phyloP scores from a whole-genome alignment of 1,139 yeast genomes.

The Nadsonia commutata region DNA sequence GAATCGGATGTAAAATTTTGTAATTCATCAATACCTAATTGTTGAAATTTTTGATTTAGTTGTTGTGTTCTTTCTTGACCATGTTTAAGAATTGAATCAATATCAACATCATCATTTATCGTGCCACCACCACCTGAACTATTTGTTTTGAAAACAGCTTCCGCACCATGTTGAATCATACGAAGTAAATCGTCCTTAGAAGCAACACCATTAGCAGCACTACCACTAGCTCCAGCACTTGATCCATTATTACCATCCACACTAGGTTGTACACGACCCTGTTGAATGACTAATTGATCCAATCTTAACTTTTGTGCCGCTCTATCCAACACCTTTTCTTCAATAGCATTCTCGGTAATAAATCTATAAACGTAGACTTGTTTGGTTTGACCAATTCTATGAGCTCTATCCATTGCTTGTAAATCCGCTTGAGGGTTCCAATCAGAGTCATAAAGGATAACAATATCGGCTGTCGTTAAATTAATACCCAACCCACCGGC shows the following conservation, averaged over 20 bases:
- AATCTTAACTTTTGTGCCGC: constrained; percentile 88
- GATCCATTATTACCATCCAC: constrained; percentile 22
- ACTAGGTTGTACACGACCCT: constrained; percentile 46
- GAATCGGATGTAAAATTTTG: constrained; percentile 75
- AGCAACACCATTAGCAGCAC: constrained; percentile 32
- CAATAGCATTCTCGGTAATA: constrained; percentile 92
- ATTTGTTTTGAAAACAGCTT: constrained; percentile 47
- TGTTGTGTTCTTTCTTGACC: constrained; percentile 75
- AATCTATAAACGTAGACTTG: constrained; percentile 86
- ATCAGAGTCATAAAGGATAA: constrained; percentile 81
- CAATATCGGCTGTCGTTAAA: constrained; percentile 84
- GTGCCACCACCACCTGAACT: constrained; percentile 16
- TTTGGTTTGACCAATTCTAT: constrained; percentile 93
- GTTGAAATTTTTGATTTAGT: constrained; percentile 64
- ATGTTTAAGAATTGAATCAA: constrained; percentile 59
- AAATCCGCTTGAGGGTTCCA: constrained; percentile 99
- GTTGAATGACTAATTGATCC: constrained; percentile 93
- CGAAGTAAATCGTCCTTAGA: constrained; percentile 74
- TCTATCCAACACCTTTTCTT: constrained; percentile 87
- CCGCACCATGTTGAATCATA: constrained; percentile 97
- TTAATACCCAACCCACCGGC: constrained; percentile 99
- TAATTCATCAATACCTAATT: constrained; percentile 79
- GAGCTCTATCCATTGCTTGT: constrained; percentile 99
- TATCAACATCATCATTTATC: constrained; percentile 42
- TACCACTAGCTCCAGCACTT: constrained; percentile 7